Conservation (phyloP, 495 filamentous ascomycete species). For the Aspergillus avenaceus region DNA sequence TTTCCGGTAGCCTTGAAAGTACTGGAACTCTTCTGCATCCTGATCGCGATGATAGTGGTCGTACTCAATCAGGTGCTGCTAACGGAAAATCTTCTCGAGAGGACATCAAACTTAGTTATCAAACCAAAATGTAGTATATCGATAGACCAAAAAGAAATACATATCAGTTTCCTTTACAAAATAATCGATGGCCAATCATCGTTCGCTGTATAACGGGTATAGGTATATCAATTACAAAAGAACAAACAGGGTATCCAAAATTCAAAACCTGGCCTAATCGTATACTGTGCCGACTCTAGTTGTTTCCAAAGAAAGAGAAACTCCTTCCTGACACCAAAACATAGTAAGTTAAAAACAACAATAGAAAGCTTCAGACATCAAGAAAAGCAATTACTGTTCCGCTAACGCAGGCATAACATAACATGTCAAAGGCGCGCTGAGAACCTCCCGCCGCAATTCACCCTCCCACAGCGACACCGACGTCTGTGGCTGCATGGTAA, state of each 20-base stretch:
- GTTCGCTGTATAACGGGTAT: not conserved
- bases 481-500: conserved; percentile 28
- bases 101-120: too few species aligned
- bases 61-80: not conserved
- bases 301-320: not conserved
- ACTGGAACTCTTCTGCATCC: not conserved
- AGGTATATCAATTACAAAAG: not conserved
- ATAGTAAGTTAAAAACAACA: not conserved
- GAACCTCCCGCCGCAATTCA: conserved; percentile 31
- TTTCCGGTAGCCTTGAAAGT: conserved; percentile 8
- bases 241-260: not conserved
- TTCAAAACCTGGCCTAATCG: not conserved
- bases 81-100: too few species aligned
- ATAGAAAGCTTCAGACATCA: too few species aligned
- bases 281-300: not conserved
- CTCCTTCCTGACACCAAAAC: not conserved
- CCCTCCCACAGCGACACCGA: conserved; percentile 25
- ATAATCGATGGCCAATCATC: not conserved
- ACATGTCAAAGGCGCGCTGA: conserved; percentile 31
- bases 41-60: not conserved
- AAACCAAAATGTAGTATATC: too few species aligned
- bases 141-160: too few species aligned
- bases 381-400: conserved; percentile 2
- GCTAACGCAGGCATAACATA: conserved; percentile 32
- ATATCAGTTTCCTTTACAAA: too few species aligned